Evolutionary conservation across 495 filamentous ascomycete genomes (phyloP), one percentile per base, ranked within the genome.

Genomic region (Jackrogersella minutella): DNA sequence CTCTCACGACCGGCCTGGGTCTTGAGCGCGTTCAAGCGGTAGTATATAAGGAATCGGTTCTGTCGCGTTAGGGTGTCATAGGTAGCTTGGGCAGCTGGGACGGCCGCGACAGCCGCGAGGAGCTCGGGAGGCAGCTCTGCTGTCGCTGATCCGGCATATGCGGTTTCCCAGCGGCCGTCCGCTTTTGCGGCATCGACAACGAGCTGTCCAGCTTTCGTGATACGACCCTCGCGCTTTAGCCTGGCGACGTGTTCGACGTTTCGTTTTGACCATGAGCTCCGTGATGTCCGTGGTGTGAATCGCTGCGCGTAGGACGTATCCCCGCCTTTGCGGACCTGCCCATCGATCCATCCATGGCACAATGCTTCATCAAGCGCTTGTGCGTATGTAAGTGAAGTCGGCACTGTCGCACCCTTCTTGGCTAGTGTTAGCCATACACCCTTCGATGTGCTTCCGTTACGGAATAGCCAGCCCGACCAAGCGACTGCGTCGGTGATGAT

Each of bases 291-390:
- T 2, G 84, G 83, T 1, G 84, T 86, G 74, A 85, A 86, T 1
- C 80, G 77, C 56, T 82, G 81, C n/a, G 55, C 14, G 51, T 8
- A 83, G 51, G 74, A 80, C 82, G 70, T 72, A 78, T 14, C 58
- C 19, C 80, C 79, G 17, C 68, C 56, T 21, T 80, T 79, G 13
- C 74, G 69, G 0, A 73, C 77, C 47, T 84, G 84, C 3, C 84
- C 85, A 68, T 87, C 85, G 51, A 87, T 87, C 85, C 85, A 87
- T 5, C 85, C 84, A 61, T 82, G 82, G 64, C 85, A 87, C 2
- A 87, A 73, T 5, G 84, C 83, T 22, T 75, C 69, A 74, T 87
- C 81, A 28, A 86, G 78, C 7, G 85, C 85, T 63, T 86, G 78
- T 10, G 78, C 75, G 26, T 83, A 78, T n/a, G 78, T 79, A 13